Evolutionary conservation across 2,329 filamentous ascomycete genomes (phyloP), one percentile per base, ranked within the genome.

Genomic region (Fusarium pseudograminearum): DNA sequence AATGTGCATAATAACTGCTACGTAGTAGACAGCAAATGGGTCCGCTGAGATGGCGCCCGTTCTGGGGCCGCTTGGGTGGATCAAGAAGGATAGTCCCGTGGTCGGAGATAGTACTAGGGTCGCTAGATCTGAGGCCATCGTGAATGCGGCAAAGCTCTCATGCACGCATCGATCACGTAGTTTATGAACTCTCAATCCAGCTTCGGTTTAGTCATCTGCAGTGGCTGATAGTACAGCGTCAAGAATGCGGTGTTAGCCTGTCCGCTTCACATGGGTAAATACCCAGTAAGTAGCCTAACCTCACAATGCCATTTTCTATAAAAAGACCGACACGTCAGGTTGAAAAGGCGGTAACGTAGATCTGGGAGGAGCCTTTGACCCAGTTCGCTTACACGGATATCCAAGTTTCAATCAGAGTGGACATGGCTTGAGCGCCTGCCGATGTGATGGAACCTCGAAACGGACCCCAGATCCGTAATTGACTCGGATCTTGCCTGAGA

Each of bases 91-190:
- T 55, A 68, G 58, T 59, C 45, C 67, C 57, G 34, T 51, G 58
- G 46, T 42, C 58, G 55, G 45, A 44, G 54, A 55, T 56, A 55
- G 63, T 57, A 44, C 67, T 60, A 67, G 67, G 67, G 47, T 53
- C 42, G 54, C 31, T 65, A 60, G 67, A 64, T 71, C 52, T 68
- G 62, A 70, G 50, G 57, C 48, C 62, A 70, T 69, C 66, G 44
- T 69, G 51, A 44, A 61, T 44, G 63, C 67, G 67, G 66, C 54
- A 12, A 67, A 53, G 47, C 51, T 70, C 48, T 57, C 45, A 59
- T 67, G 57, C 53, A 54, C 44, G 54, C 24, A 24, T 47, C 16
- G 31, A 40, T 26, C 42, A 12, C 15, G 41, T 52, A 54, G 36
- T 66, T 48, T 40, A 28, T 22, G 22, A 28, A 22, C 31, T 18